A percentile compares a stretch with the other conserved stretches of the same genome.
These are phyloP conservation scores for Saccharomyces hybrid DNA, from an alignment of 1,139 yeast genomes.

Conservation along the genomic window DNA sequence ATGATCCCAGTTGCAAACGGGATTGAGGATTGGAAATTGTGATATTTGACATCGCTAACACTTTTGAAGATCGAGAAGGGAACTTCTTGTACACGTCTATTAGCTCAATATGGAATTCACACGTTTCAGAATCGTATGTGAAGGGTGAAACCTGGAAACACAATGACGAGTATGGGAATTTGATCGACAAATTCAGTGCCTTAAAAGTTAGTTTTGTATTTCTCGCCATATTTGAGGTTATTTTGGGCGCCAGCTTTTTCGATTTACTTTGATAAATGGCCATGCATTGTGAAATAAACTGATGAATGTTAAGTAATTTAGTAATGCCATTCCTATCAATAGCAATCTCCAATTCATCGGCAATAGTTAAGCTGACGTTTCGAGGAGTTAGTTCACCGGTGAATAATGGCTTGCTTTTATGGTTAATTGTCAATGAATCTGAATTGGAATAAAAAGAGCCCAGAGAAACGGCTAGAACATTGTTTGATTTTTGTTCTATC, in stretches of 20 bases:
- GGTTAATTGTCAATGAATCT: not conserved
- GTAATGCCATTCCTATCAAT: not conserved
- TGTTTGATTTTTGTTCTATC: not conserved
- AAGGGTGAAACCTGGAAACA: not conserved
- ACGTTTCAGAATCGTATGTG: not conserved
- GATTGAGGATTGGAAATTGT: constrained; percentile 5
- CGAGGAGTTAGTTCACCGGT: not conserved
- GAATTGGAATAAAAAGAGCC: not conserved
- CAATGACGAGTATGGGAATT: not conserved
- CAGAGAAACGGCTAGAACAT: not conserved
- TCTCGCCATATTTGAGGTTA: not conserved
- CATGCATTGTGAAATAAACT: not conserved
- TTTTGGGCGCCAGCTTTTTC: not conserved
- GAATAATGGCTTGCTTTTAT: not conserved
- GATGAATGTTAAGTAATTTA: not conserved
- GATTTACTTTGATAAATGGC: not conserved
- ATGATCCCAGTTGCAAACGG: constrained; percentile 8
- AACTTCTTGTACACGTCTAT: not conserved
- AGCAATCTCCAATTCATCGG: not conserved
- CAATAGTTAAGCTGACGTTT: not conserved
- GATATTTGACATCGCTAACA: constrained; percentile 2
- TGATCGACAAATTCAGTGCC: not conserved
- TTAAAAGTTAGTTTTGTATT: not conserved
- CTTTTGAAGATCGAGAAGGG: not conserved
- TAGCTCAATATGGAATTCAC: not conserved